These are phyloP conservation scores for Hyphopichia homilentoma DNA, from an alignment of 805 yeast species.

Conservation along the genomic window DNA sequence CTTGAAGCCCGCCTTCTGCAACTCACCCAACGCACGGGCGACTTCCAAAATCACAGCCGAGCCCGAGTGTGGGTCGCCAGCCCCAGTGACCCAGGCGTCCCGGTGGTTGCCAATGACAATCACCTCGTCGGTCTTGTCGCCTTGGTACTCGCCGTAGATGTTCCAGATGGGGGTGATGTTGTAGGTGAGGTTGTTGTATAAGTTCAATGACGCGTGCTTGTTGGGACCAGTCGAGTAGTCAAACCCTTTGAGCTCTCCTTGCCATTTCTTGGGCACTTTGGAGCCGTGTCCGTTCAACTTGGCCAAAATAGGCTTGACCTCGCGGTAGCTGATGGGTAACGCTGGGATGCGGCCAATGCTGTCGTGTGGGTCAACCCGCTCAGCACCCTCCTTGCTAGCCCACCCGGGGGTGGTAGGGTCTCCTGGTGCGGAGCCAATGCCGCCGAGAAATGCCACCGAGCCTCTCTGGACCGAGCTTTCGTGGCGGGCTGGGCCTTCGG, in stretches of 20 bases:
- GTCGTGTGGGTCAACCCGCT: conserved; percentile 29
- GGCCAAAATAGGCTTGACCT: conserved; percentile 39
- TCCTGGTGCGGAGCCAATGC: conserved; percentile 52
- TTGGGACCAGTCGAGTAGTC: conserved; percentile 40
- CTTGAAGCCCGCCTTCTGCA: conserved; percentile 33
- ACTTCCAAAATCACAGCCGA: conserved; percentile 40
- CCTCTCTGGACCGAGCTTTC: conserved; percentile 78
- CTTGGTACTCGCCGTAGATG: conserved; percentile 43
- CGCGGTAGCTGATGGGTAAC: conserved; percentile 42
- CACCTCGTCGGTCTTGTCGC: conserved; percentile 35
- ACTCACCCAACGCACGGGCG: conserved; percentile 39
- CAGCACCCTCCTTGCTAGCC: conserved; percentile 47
- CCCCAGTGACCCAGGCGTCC: conserved; percentile 47
- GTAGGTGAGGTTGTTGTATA: conserved; percentile 37
- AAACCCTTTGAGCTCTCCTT: conserved; percentile 38
- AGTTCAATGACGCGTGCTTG: conserved; percentile 31
- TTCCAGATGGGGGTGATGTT: conserved; percentile 40
- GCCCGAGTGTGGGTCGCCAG: conserved; percentile 46
- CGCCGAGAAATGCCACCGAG: conserved; percentile 58
- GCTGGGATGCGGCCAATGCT: conserved; percentile 39
- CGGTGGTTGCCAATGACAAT: conserved; percentile 43
- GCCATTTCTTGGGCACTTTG: conserved; percentile 28
- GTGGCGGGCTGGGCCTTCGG: conserved; percentile 73
- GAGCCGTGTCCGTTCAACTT: conserved; percentile 36
- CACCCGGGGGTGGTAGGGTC: conserved; percentile 79